phyloP scores from a whole-genome alignment of 2,329 filamentous ascomycete genomes.

The Monilinia vaccinii-corymbosi region DNA sequence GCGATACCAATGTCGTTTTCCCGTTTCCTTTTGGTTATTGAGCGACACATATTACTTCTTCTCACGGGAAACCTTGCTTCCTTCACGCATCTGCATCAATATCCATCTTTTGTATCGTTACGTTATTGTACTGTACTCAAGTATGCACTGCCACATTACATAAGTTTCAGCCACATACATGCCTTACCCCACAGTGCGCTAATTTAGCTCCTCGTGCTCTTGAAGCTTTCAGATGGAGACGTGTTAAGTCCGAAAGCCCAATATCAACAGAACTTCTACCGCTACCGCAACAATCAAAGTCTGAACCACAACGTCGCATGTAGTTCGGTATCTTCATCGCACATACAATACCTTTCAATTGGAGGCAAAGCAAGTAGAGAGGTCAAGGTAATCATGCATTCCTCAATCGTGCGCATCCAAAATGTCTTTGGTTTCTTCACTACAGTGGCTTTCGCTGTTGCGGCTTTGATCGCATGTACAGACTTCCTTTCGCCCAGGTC shows the following conservation, averaged over 20 bases:
- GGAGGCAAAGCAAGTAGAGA: neutral
- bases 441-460: slow-evolving; percentile 77
- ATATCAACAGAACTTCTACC: neutral
- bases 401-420: slow-evolving; percentile 73
- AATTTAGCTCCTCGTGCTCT: slow-evolving; percentile 2
- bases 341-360: neutral
- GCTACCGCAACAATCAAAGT: neutral
- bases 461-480: slow-evolving; percentile 69
- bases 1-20: neutral
- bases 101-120: too few species aligned
- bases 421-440: slow-evolving; percentile 98
- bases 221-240: slow-evolving; percentile 13
- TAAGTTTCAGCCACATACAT: slow-evolving; percentile 13
- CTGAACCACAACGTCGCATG: neutral
- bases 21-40: neutral
- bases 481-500: slow-evolving; percentile 62
- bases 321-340: neutral
- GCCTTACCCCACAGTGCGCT: slow-evolving; percentile 19
- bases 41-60: neutral
- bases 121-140: too few species aligned
- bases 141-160: neutral
- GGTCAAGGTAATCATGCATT: slow-evolving; percentile 52
- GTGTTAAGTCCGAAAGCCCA: slow-evolving; percentile 17
- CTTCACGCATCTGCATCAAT: neutral
- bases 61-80: neutral